phyloP scores from a whole-genome alignment of 1,284 basidiomycete genomes.

The Earliella scabrosa region DNA sequence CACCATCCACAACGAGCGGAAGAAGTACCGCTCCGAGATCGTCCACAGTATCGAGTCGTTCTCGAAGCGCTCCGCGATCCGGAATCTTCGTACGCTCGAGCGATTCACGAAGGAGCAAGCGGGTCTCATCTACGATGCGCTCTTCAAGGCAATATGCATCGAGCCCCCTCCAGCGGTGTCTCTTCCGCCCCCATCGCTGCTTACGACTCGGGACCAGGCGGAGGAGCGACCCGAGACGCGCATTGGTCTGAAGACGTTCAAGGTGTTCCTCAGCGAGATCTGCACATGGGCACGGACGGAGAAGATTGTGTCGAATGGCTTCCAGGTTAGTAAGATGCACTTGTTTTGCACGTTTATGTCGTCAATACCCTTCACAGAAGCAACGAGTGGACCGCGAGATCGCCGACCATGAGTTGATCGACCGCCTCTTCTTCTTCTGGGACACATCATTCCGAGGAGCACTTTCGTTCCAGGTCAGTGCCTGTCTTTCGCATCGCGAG shows the following conservation, averaged over 20 bases:
- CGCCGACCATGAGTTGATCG: constrained; percentile 84
- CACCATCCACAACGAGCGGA: constrained; percentile 88
- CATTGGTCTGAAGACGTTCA: constrained; percentile 89
- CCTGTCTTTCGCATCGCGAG: constrained; percentile 13
- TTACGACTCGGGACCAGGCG: constrained; percentile 57
- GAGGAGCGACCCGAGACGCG: constrained; percentile 89
- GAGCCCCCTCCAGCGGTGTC: constrained; percentile 62
- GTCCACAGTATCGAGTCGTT: constrained; percentile 95
- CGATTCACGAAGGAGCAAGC: constrained; percentile 89
- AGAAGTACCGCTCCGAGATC: constrained; percentile 88
- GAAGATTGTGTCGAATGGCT: constrained; percentile 90
- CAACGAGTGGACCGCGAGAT: constrained; percentile 81
- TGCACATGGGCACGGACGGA: constrained; percentile 97
- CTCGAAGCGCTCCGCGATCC: constrained; percentile 91
- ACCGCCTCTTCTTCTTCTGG: constrained; percentile 91
- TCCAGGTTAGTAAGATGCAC: constrained; percentile 63
- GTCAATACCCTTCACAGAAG: constrained; percentile 41
- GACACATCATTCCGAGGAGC: constrained; percentile 81
- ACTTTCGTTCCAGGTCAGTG: constrained; percentile 77
- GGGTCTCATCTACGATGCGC: constrained; percentile 89
- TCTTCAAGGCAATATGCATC: constrained; percentile 88
- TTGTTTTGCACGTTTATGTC: constrained; percentile 15
- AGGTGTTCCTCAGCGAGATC: constrained; percentile 89
- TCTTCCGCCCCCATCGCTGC: constrained; percentile 50
- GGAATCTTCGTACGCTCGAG: constrained; percentile 85